Evolutionary conservation across 352 stramenopile genomes (phyloP).

Genomic region (Phytophthora litchii): DNA sequence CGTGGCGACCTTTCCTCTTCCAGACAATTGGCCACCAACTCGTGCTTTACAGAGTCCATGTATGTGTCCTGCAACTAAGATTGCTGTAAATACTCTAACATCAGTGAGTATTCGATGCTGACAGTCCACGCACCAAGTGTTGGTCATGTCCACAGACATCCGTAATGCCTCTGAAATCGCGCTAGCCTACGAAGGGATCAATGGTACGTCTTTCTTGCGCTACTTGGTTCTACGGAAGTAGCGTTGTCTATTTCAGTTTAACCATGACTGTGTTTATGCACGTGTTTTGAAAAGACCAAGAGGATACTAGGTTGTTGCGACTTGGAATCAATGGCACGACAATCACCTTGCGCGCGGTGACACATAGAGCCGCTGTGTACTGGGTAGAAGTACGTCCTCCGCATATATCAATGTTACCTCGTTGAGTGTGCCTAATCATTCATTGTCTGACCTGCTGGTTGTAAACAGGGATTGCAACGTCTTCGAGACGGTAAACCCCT

Average conservation of each 20-base stretch:
- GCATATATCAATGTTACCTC: neutral
- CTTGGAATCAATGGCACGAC: slow-evolving; percentile 71
- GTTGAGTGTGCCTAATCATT: slow-evolving; percentile 1
- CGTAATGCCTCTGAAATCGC: slow-evolving; percentile 63
- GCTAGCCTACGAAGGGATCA: slow-evolving; percentile 39
- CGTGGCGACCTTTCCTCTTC: slow-evolving; percentile 79
- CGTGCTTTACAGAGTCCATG: slow-evolving; percentile 72
- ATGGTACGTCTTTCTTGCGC: slow-evolving; percentile 12
- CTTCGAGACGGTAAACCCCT: slow-evolving; percentile 56
- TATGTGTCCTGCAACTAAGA: slow-evolving; percentile 25
- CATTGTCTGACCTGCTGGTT: neutral
- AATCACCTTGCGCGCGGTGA: slow-evolving; percentile 73
- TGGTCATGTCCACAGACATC: slow-evolving; percentile 77
- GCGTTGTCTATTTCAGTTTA: too few species aligned
- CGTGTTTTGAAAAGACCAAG: slow-evolving; percentile 21
- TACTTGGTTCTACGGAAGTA: neutral
- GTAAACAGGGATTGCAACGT: slow-evolving; percentile 48
- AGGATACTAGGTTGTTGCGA: slow-evolving; percentile 49
- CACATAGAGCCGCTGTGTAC: slow-evolving; percentile 65
- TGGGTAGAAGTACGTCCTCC: slow-evolving; percentile 63
- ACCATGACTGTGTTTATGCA: too few species aligned
- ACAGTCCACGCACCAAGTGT: slow-evolving; percentile 69
- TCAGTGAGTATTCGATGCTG: neutral
- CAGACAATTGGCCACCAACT: slow-evolving; percentile 74
- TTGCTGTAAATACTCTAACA: slow-evolving; percentile 13